phyloP scores from a whole-genome alignment of 2,329 filamentous ascomycete species.

The Verticillium albo-atrum region DNA sequence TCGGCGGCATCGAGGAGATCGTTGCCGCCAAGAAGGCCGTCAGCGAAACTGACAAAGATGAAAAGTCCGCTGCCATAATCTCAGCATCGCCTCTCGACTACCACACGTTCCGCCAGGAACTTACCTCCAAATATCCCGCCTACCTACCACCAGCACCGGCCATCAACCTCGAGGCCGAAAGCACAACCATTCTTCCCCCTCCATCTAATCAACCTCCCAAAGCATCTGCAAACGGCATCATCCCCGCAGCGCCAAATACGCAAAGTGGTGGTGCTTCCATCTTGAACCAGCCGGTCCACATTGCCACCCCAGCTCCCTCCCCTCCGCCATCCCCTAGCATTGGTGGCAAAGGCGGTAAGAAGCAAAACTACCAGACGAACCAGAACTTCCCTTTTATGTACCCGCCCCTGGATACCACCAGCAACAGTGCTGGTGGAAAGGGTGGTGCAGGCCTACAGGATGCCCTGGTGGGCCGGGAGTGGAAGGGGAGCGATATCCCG shows the following conservation, averaged over 20 bases:
- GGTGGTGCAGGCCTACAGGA: conserved; percentile 78
- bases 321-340: conserved; percentile 85
- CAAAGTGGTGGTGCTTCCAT: conserved; percentile 69
- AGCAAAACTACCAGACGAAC: conserved; percentile 99
- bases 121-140: conserved; percentile 94
- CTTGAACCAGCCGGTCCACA: conserved; percentile 92
- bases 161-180: conserved; percentile 83
- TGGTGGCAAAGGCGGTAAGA: conserved; percentile 91
- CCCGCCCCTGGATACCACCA: conserved; percentile 82
- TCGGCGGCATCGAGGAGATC: conserved; percentile 74
- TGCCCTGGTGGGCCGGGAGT: conserved; percentile 72
- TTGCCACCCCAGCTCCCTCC: conserved; percentile 95
- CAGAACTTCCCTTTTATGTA: conserved; percentile 99
- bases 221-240: conserved; percentile 56
- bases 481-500: conserved; percentile 92
- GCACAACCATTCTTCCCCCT: conserved; percentile 84
- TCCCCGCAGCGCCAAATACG: conserved; percentile 49
- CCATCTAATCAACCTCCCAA: conserved; percentile 69
- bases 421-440: conserved; percentile 87
- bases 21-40: conserved; percentile 70
- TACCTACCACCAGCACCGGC: conserved; percentile 84
- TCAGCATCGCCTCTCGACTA: conserved; percentile 95
- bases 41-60: conserved; percentile 52
- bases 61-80: conserved; percentile 70
- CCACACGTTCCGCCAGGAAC: conserved; percentile 92